Conservation (phyloP, 306 rosid genomes). For the Vigna trinervia region DNA sequence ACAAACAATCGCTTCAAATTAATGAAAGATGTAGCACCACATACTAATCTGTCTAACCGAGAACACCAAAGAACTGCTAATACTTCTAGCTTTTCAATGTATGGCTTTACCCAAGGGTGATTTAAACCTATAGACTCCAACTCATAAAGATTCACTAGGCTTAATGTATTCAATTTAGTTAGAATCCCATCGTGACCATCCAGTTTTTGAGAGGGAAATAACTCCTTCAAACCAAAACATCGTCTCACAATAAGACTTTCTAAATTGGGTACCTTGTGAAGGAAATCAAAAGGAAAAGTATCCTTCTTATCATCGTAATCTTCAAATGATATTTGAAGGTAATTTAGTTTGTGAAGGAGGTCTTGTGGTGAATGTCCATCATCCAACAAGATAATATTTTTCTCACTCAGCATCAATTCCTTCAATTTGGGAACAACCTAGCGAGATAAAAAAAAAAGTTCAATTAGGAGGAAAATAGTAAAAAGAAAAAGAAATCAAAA, state of each 20-base stretch:
- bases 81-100: not conserved
- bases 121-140: not conserved
- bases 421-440: not conserved
- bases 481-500: not conserved
- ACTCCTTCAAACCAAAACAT: not conserved
- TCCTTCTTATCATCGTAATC: not conserved
- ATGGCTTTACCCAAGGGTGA: conserved; percentile 14
- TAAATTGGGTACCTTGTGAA: not conserved
- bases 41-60: not conserved
- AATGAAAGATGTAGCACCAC: not conserved
- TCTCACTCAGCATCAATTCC: not conserved
- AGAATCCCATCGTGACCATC: not conserved
- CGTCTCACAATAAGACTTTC: not conserved
- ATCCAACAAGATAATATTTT: not conserved
- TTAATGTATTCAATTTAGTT: not conserved
- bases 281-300: not conserved
- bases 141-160: not conserved
- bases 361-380: not conserved
- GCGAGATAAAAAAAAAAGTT: not conserved
- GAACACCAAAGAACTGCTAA: not conserved
- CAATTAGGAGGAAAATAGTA: not conserved
- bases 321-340: not conserved
- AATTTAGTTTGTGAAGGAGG: not conserved
- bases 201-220: conserved; percentile 1
- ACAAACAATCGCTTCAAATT: not conserved